These are phyloP conservation scores for Zygotorulaspora florentina DNA, from an alignment of 805 yeast species.

Conservation along the genomic window DNA sequence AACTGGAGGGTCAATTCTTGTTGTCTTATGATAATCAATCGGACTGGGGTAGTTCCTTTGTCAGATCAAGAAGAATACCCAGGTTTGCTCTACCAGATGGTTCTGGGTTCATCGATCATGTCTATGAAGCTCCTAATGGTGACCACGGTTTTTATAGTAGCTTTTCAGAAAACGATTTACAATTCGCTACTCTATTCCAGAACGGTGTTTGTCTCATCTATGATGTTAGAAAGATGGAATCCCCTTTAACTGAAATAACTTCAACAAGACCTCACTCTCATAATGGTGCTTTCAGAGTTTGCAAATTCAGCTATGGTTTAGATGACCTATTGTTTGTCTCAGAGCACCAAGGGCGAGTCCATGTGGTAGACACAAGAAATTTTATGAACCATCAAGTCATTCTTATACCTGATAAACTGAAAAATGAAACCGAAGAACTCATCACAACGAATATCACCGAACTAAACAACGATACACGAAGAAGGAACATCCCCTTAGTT, in stretches of 20 bases:
- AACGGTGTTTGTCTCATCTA: slow-evolving; percentile 76
- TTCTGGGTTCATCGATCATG: slow-evolving; percentile 31
- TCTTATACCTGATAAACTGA: slow-evolving; percentile 47
- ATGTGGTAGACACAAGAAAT: slow-evolving; percentile 74
- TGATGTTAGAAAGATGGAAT: slow-evolving; percentile 60
- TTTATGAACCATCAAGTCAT: slow-evolving; percentile 72
- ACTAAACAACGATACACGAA: slow-evolving; percentile 6
- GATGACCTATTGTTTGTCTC: slow-evolving; percentile 73
- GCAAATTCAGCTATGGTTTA: slow-evolving; percentile 58
- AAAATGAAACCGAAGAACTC: slow-evolving; percentile 10
- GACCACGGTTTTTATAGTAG: slow-evolving; percentile 83
- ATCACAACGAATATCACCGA: not conserved
- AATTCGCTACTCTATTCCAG: slow-evolving; percentile 79
- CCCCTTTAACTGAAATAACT: slow-evolving; percentile 50
- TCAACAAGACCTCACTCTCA: slow-evolving; percentile 56
- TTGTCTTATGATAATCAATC: slow-evolving; percentile 27
- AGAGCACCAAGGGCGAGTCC: slow-evolving; percentile 86
- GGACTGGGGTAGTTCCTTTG: slow-evolving; percentile 32
- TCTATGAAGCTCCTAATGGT: slow-evolving; percentile 50
- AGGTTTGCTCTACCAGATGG: slow-evolving; percentile 30
- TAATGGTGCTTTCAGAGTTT: slow-evolving; percentile 64
- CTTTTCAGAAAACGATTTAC: slow-evolving; percentile 68
- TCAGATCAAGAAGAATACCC: slow-evolving; percentile 30
- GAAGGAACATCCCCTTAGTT: slow-evolving; percentile 9
- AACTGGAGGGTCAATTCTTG: slow-evolving; percentile 27